phyloP scores from a whole-genome alignment of 495 filamentous ascomycete genomes.

The Aeminium ludgeri region DNA sequence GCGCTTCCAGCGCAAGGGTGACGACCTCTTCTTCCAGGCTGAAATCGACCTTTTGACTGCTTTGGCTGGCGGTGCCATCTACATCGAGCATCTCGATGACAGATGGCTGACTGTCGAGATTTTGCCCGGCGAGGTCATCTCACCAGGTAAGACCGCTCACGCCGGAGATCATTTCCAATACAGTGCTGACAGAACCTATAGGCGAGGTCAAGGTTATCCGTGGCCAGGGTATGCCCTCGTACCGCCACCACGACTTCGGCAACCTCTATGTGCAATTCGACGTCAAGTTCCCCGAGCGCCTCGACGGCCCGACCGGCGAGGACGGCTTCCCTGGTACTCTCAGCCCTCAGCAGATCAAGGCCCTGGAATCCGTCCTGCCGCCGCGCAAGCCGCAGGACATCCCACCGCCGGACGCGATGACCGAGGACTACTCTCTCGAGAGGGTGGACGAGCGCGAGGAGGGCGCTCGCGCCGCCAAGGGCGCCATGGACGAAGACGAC shows the following conservation, averaged over 20 bases:
- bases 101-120: constrained; percentile 88
- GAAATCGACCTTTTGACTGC: constrained; percentile 95
- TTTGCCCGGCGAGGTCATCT: constrained; percentile 81
- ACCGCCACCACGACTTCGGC: constrained; percentile 85
- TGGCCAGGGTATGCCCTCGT: constrained; percentile 96
- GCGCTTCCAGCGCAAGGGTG: constrained; percentile 87
- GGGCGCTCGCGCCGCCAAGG: constrained; percentile 56
- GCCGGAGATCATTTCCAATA: background rate
- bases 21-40: constrained; percentile 88
- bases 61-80: constrained; percentile 71
- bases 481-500: constrained; percentile 59
- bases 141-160: constrained; percentile 50
- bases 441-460: constrained; percentile 58
- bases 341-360: constrained; percentile 31
- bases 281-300: constrained; percentile 68
- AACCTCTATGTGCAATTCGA: constrained; percentile 97
- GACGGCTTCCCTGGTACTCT: constrained; percentile 29
- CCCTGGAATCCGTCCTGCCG: constrained; percentile 69
- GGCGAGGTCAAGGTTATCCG: constrained; percentile 85
- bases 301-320: constrained; percentile 32
- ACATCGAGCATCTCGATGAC: constrained; percentile 93
- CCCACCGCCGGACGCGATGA: constrained; percentile 68
- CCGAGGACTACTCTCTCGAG: constrained; percentile 70
- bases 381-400: constrained; percentile 40
- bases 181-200: constrained; percentile 26